Evolutionary conservation across 2,329 filamentous ascomycete species (phyloP).

Genomic region (Cercospora brassicicola): DNA sequence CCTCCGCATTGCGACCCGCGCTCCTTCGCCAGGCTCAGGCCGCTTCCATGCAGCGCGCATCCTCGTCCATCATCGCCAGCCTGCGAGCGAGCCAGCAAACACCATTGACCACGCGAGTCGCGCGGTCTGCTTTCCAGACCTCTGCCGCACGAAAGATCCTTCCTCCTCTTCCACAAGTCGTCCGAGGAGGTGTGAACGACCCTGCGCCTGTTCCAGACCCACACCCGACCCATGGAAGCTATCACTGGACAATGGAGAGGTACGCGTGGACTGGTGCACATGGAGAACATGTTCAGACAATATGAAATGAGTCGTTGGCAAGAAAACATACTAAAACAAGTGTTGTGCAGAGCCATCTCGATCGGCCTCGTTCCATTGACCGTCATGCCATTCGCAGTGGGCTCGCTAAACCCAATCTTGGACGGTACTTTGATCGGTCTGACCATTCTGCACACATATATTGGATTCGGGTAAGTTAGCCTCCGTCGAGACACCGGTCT

Average conservation of each 20-base stretch:
- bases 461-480: conserved; percentile 77
- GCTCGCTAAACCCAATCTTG: conserved; percentile 82
- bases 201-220: conserved; percentile 71
- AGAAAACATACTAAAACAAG: conserved; percentile 11
- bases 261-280: conserved; percentile 61
- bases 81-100: conserved; percentile 38
- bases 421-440: conserved; percentile 83
- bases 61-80: conserved; percentile 38
- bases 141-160: conserved; percentile 73
- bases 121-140: conserved; percentile 79
- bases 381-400: conserved; percentile 86
- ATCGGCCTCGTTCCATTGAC: conserved; percentile 81
- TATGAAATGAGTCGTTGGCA: neutral
- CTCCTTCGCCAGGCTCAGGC: conserved; percentile 51
- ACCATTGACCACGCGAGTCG: conserved; percentile 44
- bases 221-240: conserved; percentile 81
- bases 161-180: conserved; percentile 69
- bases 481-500: neutral
- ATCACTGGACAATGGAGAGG: conserved; percentile 97
- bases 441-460: conserved; percentile 88
- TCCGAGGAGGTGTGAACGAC: conserved; percentile 71
- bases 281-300: neutral
- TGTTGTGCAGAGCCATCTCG: conserved; percentile 63
- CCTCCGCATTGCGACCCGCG: conserved; percentile 53
- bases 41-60: conserved; percentile 43